Evolutionary conservation across 202 grass and related monocot genomes (phyloP), one percentile per base, ranked within the genome.

Genomic region (Alloteropsis angusta): DNA sequence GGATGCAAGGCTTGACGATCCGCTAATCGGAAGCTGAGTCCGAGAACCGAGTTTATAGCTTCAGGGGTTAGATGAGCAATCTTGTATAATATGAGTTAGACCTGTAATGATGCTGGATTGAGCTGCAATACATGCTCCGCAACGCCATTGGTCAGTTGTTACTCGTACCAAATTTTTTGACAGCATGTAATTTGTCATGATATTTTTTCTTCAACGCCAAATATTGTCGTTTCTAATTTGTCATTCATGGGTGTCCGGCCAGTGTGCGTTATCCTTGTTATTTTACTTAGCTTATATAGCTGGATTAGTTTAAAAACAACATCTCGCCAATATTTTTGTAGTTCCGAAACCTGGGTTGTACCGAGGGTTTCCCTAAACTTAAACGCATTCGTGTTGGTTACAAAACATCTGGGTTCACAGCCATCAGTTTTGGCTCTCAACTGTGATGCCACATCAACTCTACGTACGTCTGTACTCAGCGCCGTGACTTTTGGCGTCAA

Each of bases 1-100:
- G 79, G 44, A 82, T 82, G 80, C 90, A 89, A 89, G 92, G 92
- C 54, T 57, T 87, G 41, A 49, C 46, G 45, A 89, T 82, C 59
- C 78, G 78, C 36, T 82, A 78, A 89, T 79, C 18, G 17, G 12
- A 52, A 15, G 9, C 0, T n/a, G 2, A 6, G 12, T 5, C 5
- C 2, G 47, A 6, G 14, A 34, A 77, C 50, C 36, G 72, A 77
- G 25, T 50, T 59, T 76, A 80, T 64, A 84, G 71, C 17, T 25
- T n/a, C 39, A 57, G 58, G 61, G 70, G 72, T 58, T 81, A 60
- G 82, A 65, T 13, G 76, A 36, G 39, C 14, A 85, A 60, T 60
- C 49, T 5, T 79, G 57, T 88, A 45, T 85, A 72, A 77, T 77
- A 38, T 39, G 63, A 57, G 14, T 66, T 50, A 35, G 35, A 50